Percentiles rank a stretch among this genome's conserved stretches.
Evolutionary conservation across 805 yeast species (phyloP).

Genomic region (Candida silvatica): DNA sequence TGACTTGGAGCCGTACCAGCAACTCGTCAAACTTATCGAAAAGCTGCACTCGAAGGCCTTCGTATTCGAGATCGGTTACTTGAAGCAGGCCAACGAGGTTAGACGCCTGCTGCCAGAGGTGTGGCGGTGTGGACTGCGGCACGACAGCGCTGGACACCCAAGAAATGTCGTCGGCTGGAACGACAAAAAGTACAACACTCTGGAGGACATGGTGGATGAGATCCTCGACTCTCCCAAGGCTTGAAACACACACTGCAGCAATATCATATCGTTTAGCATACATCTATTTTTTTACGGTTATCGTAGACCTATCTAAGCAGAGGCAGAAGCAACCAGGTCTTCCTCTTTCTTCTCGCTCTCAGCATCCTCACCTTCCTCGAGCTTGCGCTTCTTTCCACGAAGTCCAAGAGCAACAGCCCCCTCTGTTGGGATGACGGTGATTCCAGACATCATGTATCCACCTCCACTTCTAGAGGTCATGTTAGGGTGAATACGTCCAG

Average conservation of each 20-base stretch:
- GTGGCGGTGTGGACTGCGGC: slow-evolving; percentile 37
- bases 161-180: slow-evolving; percentile 64
- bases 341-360: slow-evolving; percentile 7
- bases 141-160: slow-evolving; percentile 42
- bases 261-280: background rate
- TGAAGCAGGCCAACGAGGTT: slow-evolving; percentile 37
- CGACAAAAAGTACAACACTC: slow-evolving; percentile 5
- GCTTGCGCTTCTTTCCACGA: slow-evolving; percentile 34
- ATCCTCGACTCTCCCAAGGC: too few species aligned
- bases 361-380: slow-evolving; percentile 6
- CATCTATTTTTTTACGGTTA: background rate
- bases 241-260: slow-evolving; percentile 3
- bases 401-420: slow-evolving; percentile 63
- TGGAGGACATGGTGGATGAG: slow-evolving; percentile 11
- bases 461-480: slow-evolving; percentile 94
- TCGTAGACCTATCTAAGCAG: background rate
- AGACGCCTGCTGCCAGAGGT: slow-evolving; percentile 4
- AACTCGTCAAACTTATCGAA: slow-evolving; percentile 36
- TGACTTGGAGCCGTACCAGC: slow-evolving; percentile 57
- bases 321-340: slow-evolving; percentile 1
- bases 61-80: slow-evolving; percentile 70
- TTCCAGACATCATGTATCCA: slow-evolving; percentile 76
- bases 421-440: slow-evolving; percentile 66
- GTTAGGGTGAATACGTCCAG: slow-evolving; percentile 89
- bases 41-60: slow-evolving; percentile 42